Evolutionary conservation across 176 grass and related monocot species (phyloP).

Genomic region (Avena atlantica): DNA sequence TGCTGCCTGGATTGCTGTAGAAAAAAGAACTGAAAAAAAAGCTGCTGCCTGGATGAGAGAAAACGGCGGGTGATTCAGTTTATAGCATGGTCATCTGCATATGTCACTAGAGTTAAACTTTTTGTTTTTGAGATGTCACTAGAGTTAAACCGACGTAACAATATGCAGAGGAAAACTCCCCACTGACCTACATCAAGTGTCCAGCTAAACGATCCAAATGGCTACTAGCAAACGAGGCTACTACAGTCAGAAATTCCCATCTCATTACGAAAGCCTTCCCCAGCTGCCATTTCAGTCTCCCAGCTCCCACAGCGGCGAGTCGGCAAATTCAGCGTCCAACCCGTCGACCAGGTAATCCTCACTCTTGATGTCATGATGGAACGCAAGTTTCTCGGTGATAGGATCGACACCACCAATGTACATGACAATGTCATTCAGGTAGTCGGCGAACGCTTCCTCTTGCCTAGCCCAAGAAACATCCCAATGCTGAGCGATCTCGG

Average conservation of each 20-base stretch:
- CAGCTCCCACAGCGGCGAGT: constrained; percentile 38
- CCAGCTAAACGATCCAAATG: background rate
- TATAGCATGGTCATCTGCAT: background rate
- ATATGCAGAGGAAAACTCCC: background rate
- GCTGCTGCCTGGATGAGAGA: no score
- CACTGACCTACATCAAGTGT: background rate
- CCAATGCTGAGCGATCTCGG: background rate
- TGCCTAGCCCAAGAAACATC: background rate
- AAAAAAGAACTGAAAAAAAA: no score
- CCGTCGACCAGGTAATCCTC: constrained; percentile 6
- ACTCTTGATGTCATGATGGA: constrained; percentile 17
- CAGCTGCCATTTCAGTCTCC: constrained; percentile 25
- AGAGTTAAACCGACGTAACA: background rate
- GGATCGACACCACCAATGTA: constrained; percentile 48
- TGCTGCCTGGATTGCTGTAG: no score
- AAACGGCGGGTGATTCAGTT: background rate
- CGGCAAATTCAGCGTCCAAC: background rate
- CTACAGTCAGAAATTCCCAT: background rate
- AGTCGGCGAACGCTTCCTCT: background rate
- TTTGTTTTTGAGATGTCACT: background rate
- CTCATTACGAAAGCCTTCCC: background rate
- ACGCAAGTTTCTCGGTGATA: background rate
- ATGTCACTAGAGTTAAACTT: no score
- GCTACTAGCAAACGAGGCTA: constrained; percentile 21
- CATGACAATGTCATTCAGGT: constrained; percentile 50